Conservation (phyloP, 2,329 filamentous ascomycete genomes). For the Colletotrichum spaethianum region DNA sequence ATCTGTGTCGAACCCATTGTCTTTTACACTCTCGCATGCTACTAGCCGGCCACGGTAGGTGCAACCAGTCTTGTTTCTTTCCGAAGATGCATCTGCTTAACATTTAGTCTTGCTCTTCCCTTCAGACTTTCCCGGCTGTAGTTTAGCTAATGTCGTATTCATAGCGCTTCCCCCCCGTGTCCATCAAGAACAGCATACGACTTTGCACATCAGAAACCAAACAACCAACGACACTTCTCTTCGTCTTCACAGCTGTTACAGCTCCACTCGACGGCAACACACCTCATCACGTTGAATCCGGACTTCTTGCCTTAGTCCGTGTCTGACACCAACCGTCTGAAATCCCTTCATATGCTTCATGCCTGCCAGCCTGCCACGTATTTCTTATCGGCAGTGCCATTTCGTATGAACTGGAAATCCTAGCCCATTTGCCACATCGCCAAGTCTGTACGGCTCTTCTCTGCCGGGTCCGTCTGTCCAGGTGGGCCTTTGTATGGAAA, state of each 20-base stretch:
- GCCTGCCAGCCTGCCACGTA: neutral
- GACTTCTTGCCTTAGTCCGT: neutral
- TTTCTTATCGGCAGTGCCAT: neutral
- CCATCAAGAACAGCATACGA: neutral
- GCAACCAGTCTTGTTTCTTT: conserved; percentile 16
- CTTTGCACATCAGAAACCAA: neutral
- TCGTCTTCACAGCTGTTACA: neutral
- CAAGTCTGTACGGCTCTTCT: neutral
- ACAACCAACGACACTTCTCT: neutral
- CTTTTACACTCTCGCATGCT: conserved; percentile 23
- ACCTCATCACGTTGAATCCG: neutral
- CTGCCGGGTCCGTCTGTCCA: neutral
- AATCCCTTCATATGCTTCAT: neutral
- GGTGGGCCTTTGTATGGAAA: neutral
- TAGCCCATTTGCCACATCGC: neutral
- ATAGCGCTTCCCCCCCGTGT: neutral
- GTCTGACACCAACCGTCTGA: neutral
- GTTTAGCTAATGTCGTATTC: neutral
- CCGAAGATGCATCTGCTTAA: conserved; percentile 20
- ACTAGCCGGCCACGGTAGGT: conserved; percentile 29
- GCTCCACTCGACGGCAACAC: neutral
- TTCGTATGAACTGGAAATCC: neutral
- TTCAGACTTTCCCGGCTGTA: neutral
- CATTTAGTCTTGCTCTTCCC: conserved; percentile 30
- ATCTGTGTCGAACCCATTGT: conserved; percentile 6